A percentile compares a stretch with the other conserved stretches of the same genome.
These are phyloP conservation scores for Phaseolus coccineus DNA, from an alignment of 331 rosid species.

Conservation along the genomic window DNA sequence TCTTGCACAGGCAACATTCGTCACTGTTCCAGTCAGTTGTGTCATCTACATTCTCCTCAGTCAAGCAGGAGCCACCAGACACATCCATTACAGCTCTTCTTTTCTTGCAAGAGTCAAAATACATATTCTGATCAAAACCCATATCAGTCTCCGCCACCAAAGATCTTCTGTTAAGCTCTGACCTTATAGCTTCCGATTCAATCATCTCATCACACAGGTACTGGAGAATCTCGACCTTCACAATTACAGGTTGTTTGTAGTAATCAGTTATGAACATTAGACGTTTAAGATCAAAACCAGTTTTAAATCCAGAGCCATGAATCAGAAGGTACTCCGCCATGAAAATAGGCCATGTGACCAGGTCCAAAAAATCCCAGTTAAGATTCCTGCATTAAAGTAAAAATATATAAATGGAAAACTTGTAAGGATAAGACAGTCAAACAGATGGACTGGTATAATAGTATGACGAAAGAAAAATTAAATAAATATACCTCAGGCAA, in stretches of 20 bases:
- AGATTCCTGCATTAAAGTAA: constrained; percentile 69
- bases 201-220: constrained; percentile 92
- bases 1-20: constrained; percentile 96
- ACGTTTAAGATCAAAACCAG: constrained; percentile 61
- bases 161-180: constrained; percentile 91
- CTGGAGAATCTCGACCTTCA: constrained; percentile 85
- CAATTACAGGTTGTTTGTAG: constrained; percentile 67
- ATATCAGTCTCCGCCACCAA: constrained; percentile 66
- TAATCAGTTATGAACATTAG: constrained; percentile 71
- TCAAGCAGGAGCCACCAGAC: constrained; percentile 61
- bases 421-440: constrained; percentile 35
- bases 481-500: constrained; percentile 75
- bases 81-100: constrained; percentile 62
- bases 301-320: constrained; percentile 70
- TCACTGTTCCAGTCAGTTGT: constrained; percentile 89
- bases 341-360: constrained; percentile 93
- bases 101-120: constrained; percentile 67
- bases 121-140: constrained; percentile 68
- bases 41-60: constrained; percentile 66
- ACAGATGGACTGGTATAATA: constrained; percentile 32
- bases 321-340: constrained; percentile 87
- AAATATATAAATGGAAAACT: constrained; percentile 37
- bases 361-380: constrained; percentile 94
- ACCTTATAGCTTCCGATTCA: constrained; percentile 84
- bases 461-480: constrained; percentile 4